These are phyloP conservation scores for Mortierella sp. DNA, from an alignment of 371 early-diverging fungal species.

Conservation along the genomic window DNA sequence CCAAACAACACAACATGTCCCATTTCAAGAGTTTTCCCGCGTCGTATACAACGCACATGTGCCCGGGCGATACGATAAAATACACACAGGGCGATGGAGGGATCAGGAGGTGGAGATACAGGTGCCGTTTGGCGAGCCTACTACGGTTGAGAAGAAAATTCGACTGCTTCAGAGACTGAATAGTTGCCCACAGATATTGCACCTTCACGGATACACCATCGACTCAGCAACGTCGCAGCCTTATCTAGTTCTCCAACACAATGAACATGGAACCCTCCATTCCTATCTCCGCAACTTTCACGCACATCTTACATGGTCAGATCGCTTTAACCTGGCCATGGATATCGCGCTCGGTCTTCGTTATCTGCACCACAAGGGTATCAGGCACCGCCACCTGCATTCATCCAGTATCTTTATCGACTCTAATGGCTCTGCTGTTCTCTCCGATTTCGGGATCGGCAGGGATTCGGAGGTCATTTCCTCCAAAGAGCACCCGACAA, in stretches of 20 bases:
- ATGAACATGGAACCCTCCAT: slow-evolving; percentile 48
- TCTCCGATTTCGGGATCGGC: slow-evolving; percentile 43
- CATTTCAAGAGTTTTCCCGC: slow-evolving; percentile 35
- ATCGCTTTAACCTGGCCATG: slow-evolving; percentile 51
- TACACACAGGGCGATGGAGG: slow-evolving; percentile 42
- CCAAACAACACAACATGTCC: slow-evolving; percentile 26
- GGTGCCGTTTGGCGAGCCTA: slow-evolving; percentile 33
- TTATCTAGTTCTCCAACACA: slow-evolving; percentile 41
- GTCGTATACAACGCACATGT: slow-evolving; percentile 30
- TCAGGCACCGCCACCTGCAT: slow-evolving; percentile 46
- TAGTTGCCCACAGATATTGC: slow-evolving; percentile 35
- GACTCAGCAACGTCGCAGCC: slow-evolving; percentile 26
- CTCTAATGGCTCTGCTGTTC: slow-evolving; percentile 47
- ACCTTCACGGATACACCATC: slow-evolving; percentile 43
- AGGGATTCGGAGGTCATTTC: slow-evolving; percentile 43
- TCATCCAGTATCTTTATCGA: slow-evolving; percentile 52
- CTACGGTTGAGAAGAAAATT: slow-evolving; percentile 32
- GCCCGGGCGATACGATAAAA: slow-evolving; percentile 33
- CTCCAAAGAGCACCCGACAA: slow-evolving; percentile 32
- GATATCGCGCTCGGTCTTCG: slow-evolving; percentile 47
- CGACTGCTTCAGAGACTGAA: slow-evolving; percentile 28
- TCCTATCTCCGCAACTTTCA: slow-evolving; percentile 52
- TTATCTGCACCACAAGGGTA: slow-evolving; percentile 44
- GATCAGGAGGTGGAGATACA: slow-evolving; percentile 39
- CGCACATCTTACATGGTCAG: slow-evolving; percentile 50